Evolutionary conservation across 2,329 filamentous ascomycete species (phyloP).

Genomic region (Paecilomyces formosus): DNA sequence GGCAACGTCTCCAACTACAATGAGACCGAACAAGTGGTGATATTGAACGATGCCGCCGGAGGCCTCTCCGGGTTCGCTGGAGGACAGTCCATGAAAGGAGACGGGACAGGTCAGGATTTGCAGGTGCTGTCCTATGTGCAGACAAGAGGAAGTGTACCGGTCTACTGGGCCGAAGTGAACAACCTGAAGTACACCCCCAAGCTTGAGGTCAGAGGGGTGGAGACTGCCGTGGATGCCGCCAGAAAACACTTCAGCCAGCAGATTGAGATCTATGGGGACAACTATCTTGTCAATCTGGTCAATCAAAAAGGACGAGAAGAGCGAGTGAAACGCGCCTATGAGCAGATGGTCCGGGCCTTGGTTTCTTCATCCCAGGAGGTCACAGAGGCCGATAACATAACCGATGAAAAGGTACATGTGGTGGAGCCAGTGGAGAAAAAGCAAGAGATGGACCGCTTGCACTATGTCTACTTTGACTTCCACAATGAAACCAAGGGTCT

Average conservation of each 20-base stretch:
- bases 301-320: constrained; percentile 92
- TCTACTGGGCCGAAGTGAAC: constrained; percentile 96
- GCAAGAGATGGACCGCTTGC: constrained; percentile 70
- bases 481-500: constrained; percentile 96
- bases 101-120: constrained; percentile 60
- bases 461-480: constrained; percentile 98
- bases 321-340: constrained; percentile 85
- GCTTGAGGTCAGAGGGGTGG: constrained; percentile 77
- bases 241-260: constrained; percentile 89
- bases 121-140: constrained; percentile 94
- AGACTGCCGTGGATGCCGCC: constrained; percentile 70
- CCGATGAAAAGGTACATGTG: constrained; percentile 72
- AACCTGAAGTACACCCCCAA: constrained; percentile 85
- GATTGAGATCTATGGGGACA: constrained; percentile 87
- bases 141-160: constrained; percentile 89
- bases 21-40: constrained; percentile 88
- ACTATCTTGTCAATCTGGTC: constrained; percentile 93
- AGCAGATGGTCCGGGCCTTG: constrained; percentile 74
- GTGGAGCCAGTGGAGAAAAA: constrained; percentile 57
- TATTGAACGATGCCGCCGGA: constrained; percentile 74
- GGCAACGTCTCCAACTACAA: constrained; percentile 99
- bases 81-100: constrained; percentile 62
- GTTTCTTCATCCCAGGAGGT: constrained; percentile 61
- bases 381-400: constrained; percentile 56
- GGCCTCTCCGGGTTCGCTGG: constrained; percentile 75